Evolutionary conservation across 768 basidiomycete genomes (phyloP), one percentile per base, ranked within the genome.

Genomic region (Phaffia australis): DNA sequence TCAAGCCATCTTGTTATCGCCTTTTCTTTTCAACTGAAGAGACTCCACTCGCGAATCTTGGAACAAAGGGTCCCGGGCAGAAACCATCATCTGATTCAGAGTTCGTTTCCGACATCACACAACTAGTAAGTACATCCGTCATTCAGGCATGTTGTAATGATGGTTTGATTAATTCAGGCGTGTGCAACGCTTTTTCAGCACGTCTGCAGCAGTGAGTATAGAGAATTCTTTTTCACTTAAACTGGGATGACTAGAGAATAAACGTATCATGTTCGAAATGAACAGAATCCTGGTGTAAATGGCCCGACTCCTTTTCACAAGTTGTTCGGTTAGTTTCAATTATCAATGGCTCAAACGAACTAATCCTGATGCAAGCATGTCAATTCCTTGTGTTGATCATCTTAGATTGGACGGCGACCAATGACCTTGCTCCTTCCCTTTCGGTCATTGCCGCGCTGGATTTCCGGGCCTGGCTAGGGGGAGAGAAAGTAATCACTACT

Each of bases 361-460:
- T 11, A 42, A 42, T 42, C 35, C 35, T 11, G 35, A 42, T 42
- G 6, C 6, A 42, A 11, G 11, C 11, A 11, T 42, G 35, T 11
- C 11, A 11, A 42, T 42, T 42, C 4, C 11, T 42, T 5, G 11
- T 42, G 4, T 11, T 42, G 35, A 42, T 11, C 11, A 4, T 11
- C 11, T 11, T 11, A 42, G 35, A 42, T 42, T 42, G 35, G 35
- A 42, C 35, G 35, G 35, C 35, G 35, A 42, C 35, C 35, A 42
- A 42, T 42, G 35, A 42, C 11, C 35, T 11, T 42, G 35, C 35
- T 5, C 67, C 67, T 2, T 54, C 54, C 50, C 57, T 69, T 6
- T 69, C 67, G 14, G 54, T 69, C 56, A 56, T 56, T 18, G 50
- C 67, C n/a, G 67, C 67, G 2, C 49, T 69, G 25, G 47, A 63